Base-by-base conservation (phyloP, 73 alveolate species). In the Stentor roeselii region DNA sequence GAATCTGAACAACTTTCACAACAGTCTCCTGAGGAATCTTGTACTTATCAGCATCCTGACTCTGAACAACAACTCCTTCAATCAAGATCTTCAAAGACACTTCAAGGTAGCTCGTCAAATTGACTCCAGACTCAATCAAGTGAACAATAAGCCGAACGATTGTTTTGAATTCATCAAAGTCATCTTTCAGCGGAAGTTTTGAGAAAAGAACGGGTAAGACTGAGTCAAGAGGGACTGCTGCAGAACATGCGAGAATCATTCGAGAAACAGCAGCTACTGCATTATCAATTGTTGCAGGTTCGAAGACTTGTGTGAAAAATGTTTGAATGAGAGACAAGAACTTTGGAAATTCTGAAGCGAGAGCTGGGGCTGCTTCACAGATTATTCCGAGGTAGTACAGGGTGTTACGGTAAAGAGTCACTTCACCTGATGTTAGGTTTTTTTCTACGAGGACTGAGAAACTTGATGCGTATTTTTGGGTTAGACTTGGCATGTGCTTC, bases 221-320 rank as follows among this genome's bases (percentile, higher is more conserved):
- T 30, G 15, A 21, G 21, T 21, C 41, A 21, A 67, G 80, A 21
- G 80, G 80, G 1, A 67, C 27, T 0, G 80, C 37, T n/a, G n/a
- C 41, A 21, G 80, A 40, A 67, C 27, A 15, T 30, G 80, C 34
- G 2, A 1, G 14, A 67, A 67, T 67, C 80, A 67, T 67, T 32
- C 80, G 21, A 40, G 50, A 67, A 67, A 67, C 37, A 21, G 80
- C 80, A 67, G 80, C 80, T 0, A 67, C 80, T 30, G 80, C 80
- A 2, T 67, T 67, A 34, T 67, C 80, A 67, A 67, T 40, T 21
- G 80, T 67, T 27, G 80, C 80, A 21, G 80, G 80, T 40, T 67
- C 80, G 34, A 67, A 67, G 11, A 11, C 41, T 30, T 67, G 37
- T 30, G 80, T 67, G 80, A 67, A 67, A 34, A 67, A 67, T 15